Conservation (phyloP, 2,329 filamentous ascomycete genomes). For the Trichophyton verrucosum region DNA sequence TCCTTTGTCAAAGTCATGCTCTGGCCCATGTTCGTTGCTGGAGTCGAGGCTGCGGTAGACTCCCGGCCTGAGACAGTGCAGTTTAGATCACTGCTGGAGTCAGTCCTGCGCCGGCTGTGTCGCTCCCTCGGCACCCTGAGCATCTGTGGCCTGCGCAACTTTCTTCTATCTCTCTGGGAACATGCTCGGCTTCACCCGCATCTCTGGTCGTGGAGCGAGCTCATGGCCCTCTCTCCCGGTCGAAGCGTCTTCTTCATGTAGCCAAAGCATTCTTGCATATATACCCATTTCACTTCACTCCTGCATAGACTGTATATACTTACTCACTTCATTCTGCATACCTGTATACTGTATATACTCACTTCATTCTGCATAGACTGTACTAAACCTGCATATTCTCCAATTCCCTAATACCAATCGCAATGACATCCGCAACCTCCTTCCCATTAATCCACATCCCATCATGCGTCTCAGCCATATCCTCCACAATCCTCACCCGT, state of each 20-base stretch:
- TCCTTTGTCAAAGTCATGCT: slow-evolving; percentile 10
- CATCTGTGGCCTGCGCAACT: slow-evolving; percentile 8
- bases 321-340: neutral
- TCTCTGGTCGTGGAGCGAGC: slow-evolving; percentile 11
- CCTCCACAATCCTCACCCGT: slow-evolving; percentile 27
- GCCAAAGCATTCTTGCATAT: neutral
- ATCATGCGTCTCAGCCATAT: slow-evolving; percentile 30
- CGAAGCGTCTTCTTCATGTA: slow-evolving; percentile 3
- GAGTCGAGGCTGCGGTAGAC: slow-evolving; percentile 11
- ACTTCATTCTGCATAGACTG: neutral
- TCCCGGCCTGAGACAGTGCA: neutral
- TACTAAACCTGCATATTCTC: slow-evolving; percentile 13
- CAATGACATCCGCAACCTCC: slow-evolving; percentile 29
- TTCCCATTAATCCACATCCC: slow-evolving; percentile 31
- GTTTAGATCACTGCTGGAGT: slow-evolving; percentile 3
- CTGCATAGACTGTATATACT: neutral
- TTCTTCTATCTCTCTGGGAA: slow-evolving; percentile 7
- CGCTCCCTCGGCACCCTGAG: slow-evolving; percentile 10
- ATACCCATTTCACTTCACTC: neutral
- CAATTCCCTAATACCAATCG: slow-evolving; percentile 22
- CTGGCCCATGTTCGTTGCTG: slow-evolving; percentile 14
- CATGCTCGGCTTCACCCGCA: neutral
- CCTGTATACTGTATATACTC: neutral
- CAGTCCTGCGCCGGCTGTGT: slow-evolving; percentile 6
- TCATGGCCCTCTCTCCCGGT: slow-evolving; percentile 5